Evolutionary conservation across 208 protist genomes (phyloP).

Genomic region (Wallacemonas sp.): DNA sequence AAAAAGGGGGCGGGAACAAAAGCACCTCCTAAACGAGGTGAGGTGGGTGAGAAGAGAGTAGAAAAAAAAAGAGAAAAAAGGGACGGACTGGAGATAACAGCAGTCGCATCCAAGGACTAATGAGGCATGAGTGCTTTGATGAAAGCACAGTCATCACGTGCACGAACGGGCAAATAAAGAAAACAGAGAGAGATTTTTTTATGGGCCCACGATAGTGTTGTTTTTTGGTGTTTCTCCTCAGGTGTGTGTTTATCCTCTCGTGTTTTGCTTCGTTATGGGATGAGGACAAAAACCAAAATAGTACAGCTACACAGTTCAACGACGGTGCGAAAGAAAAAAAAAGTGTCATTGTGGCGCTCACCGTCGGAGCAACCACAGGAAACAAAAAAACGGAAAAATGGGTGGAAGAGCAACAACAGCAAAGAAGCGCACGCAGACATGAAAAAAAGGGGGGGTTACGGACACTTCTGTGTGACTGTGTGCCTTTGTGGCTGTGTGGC

Average conservation of each 20-base stretch:
- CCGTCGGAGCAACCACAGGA: no score
- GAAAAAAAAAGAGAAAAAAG: not conserved
- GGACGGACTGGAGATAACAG: not conserved
- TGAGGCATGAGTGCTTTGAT: not conserved
- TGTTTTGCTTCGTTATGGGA: no score
- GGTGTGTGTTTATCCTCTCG: no score
- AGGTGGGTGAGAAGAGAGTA: not conserved
- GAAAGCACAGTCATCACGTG: not conserved
- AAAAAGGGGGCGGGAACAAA: no score
- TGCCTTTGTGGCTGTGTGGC: not conserved
- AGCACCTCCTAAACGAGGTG: not conserved
- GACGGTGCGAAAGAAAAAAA: not conserved
- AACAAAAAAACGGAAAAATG: not conserved
- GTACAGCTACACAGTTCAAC: not conserved
- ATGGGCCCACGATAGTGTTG: no score
- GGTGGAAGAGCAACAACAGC: not conserved
- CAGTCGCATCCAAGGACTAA: no score
- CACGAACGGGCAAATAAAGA: conserved; percentile 7
- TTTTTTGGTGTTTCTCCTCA: no score
- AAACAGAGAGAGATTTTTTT: not conserved
- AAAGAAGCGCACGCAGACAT: no score
- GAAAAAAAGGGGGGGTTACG: conserved; percentile 5
- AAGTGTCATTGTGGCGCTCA: no score
- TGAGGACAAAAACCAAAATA: no score
- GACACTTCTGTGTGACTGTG: not conserved